Evolutionary conservation across 192 early-diverging fungal species (phyloP).

Genomic region (Tieghemiomyces parasiticus): DNA sequence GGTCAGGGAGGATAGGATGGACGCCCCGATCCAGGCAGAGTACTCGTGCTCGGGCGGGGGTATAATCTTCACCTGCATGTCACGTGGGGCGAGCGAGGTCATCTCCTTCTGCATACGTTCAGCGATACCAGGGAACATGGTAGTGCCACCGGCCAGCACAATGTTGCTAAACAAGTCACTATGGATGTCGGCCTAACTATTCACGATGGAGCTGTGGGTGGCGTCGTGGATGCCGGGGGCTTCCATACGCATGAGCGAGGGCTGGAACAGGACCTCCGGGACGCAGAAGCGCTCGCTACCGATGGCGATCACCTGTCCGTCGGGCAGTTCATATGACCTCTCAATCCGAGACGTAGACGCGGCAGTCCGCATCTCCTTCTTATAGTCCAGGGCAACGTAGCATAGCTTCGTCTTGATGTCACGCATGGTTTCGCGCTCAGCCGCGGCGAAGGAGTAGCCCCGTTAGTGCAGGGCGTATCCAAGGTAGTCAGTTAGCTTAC

Average conservation of each 20-base stretch:
- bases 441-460: constrained; percentile 38
- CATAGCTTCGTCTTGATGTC: constrained; percentile 51
- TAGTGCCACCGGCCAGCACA: constrained; percentile 32
- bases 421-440: constrained; percentile 43
- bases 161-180: constrained; percentile 31
- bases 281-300: constrained; percentile 42
- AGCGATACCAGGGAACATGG: constrained; percentile 35
- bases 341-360: constrained; percentile 23
- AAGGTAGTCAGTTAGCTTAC: constrained; percentile 21
- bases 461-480: constrained; percentile 42
- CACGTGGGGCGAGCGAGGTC: constrained; percentile 32
- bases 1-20: constrained; percentile 39
- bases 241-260: constrained; percentile 33
- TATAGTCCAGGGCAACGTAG: constrained; percentile 36
- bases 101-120: constrained; percentile 39
- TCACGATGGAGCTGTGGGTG: constrained; percentile 29
- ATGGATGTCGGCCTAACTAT: constrained; percentile 34
- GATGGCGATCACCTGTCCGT: constrained; percentile 39
- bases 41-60: constrained; percentile 46
- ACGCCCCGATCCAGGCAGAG: constrained; percentile 51
- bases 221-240: constrained; percentile 26
- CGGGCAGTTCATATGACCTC: constrained; percentile 34
- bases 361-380: constrained; percentile 29
- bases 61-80: constrained; percentile 41
- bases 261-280: constrained; percentile 46